A percentile compares a stretch with the other conserved stretches of the same genome.
phyloP scores from a whole-genome alignment of 2,329 filamentous ascomycete genomes.

The Thermochaetoides dissita region DNA sequence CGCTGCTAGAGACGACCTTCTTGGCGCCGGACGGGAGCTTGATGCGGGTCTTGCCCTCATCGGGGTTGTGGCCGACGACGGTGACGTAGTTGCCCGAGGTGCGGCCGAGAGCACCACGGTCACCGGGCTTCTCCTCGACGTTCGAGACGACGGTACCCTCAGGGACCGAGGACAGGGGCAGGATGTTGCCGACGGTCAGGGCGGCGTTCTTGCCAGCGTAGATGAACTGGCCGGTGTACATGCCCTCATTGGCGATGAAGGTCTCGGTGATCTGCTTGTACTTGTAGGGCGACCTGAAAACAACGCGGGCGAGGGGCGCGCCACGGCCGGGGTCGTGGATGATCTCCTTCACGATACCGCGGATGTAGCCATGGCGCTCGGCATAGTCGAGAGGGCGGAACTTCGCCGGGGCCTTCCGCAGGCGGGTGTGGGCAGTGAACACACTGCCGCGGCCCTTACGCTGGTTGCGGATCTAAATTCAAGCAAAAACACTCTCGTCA shows the following conservation, averaged over 20 bases:
- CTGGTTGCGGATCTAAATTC: slow-evolving; percentile 47
- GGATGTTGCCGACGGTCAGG: slow-evolving; percentile 93
- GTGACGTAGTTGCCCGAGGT: slow-evolving; percentile 99
- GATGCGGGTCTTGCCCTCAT: slow-evolving; percentile 98
- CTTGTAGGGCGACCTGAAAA: slow-evolving; percentile 95
- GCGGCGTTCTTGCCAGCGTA: slow-evolving; percentile 98
- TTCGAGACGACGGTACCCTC: slow-evolving; percentile 99
- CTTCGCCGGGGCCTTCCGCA: slow-evolving; percentile 87
- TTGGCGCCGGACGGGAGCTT: slow-evolving; percentile 98
- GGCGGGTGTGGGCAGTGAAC: slow-evolving; percentile 56
- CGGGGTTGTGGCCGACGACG: slow-evolving; percentile 91
- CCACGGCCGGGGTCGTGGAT: slow-evolving; percentile 98
- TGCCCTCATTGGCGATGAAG: slow-evolving; percentile 99
- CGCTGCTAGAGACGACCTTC: slow-evolving; percentile 88
- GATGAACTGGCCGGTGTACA: slow-evolving; percentile 99
- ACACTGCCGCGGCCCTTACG: slow-evolving; percentile 46
- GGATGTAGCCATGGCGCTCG: slow-evolving; percentile 94
- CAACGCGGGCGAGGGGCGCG: slow-evolving; percentile 90
- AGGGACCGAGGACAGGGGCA: slow-evolving; percentile 84
- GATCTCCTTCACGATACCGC: slow-evolving; percentile 96
- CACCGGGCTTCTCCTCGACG: slow-evolving; percentile 97
- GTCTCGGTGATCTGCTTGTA: slow-evolving; percentile 98
- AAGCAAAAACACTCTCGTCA: slow-evolving; percentile 10
- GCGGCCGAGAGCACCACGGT: slow-evolving; percentile 89
- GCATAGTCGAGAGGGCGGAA: slow-evolving; percentile 95